Conservation (phyloP, 2,329 filamentous ascomycete species). For the Fusarium proliferatum region DNA sequence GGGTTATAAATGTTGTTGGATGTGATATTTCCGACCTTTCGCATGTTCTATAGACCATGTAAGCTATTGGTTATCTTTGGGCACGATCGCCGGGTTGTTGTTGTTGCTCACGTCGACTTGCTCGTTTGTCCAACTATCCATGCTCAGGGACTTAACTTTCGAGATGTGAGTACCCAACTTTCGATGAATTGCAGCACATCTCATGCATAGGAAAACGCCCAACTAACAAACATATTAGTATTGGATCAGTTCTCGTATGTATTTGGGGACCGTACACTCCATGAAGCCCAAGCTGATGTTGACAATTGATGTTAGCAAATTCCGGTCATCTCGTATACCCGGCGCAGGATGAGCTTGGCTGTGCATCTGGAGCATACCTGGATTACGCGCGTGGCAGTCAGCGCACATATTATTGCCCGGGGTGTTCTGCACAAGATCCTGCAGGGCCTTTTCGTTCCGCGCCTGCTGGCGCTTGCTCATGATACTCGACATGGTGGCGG, state of each 20-base stretch:
- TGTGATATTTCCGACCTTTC: slow-evolving; percentile 83
- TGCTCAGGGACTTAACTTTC: slow-evolving; percentile 98
- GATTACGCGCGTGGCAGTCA: slow-evolving; percentile 91
- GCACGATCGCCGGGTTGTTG: neutral
- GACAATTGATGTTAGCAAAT: slow-evolving; percentile 44
- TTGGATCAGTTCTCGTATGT: slow-evolving; percentile 1
- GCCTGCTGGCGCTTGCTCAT: slow-evolving; percentile 97
- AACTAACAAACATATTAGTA: slow-evolving; percentile 64
- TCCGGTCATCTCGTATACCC: neutral
- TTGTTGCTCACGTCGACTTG: slow-evolving; percentile 84
- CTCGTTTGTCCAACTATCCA: slow-evolving; percentile 97
- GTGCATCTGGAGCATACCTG: slow-evolving; percentile 69
- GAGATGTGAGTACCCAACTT: slow-evolving; percentile 98
- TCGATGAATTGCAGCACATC: slow-evolving; percentile 93
- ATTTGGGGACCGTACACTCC: slow-evolving; percentile 76
- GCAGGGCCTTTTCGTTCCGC: slow-evolving; percentile 92
- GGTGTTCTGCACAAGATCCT: slow-evolving; percentile 85
- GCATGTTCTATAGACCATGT: slow-evolving; percentile 80
- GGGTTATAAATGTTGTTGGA: slow-evolving; percentile 94
- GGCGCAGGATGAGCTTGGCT: slow-evolving; percentile 3
- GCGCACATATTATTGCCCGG: slow-evolving; percentile 94
- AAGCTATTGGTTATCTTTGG: slow-evolving; percentile 14
- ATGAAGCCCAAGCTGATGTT: slow-evolving; percentile 87
- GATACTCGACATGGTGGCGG: slow-evolving; percentile 71
- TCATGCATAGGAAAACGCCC: slow-evolving; percentile 97